phyloP scores from a whole-genome alignment of 2,329 filamentous ascomycete genomes.

The Neospermospora avenae region DNA sequence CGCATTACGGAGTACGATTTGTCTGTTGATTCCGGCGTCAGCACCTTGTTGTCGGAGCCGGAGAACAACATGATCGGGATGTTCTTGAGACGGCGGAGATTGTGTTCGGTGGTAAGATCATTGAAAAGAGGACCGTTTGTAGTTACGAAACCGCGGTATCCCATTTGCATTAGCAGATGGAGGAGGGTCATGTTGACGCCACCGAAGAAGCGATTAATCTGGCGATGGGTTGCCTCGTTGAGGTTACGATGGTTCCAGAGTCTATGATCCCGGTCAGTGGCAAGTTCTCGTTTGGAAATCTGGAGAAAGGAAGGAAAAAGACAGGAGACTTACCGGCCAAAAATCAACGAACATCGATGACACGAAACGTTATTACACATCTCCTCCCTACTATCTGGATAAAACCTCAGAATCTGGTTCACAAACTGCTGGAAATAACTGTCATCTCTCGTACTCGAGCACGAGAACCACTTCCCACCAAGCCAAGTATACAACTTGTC shows the following conservation, averaged over 20 bases:
- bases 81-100: conserved; percentile 48
- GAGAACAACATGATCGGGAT: conserved; percentile 56
- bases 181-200: conserved; percentile 60
- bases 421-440: conserved; percentile 47
- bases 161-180: conserved; percentile 54
- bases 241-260: conserved; percentile 63
- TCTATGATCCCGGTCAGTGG: conserved; percentile 17
- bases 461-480: conserved; percentile 54
- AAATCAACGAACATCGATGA: conserved; percentile 57
- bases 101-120: conserved; percentile 46
- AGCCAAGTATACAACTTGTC: conserved; percentile 47
- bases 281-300: neutral
- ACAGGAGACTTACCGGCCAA: conserved; percentile 47
- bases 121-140: conserved; percentile 48
- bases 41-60: conserved; percentile 54
- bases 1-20: conserved; percentile 51
- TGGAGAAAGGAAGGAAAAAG: neutral
- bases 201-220: conserved; percentile 59
- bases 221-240: conserved; percentile 61
- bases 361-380: conserved; percentile 60
- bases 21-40: conserved; percentile 52
- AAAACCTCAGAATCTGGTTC: conserved; percentile 56
- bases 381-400: conserved; percentile 52
- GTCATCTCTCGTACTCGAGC: conserved; percentile 46
- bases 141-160: conserved; percentile 48